Evolutionary conservation across 441 rosid species (phyloP).

Genomic region (Euphorbia schlechtendalii): DNA sequence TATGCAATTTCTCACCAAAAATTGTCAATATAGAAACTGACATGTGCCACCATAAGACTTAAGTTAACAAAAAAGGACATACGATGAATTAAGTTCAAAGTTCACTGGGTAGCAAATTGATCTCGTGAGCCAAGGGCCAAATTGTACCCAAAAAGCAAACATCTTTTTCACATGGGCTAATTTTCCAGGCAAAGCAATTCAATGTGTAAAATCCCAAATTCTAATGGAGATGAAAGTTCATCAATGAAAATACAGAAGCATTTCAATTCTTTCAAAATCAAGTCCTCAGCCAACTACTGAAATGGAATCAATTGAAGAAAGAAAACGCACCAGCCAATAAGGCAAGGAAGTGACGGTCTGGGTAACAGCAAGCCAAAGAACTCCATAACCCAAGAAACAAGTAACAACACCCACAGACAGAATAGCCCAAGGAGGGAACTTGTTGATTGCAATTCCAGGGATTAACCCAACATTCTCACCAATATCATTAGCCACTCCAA

Average conservation of each 20-base stretch:
- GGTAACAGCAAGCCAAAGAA: constrained; percentile 76
- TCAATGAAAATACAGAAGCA: background rate
- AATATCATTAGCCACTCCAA: constrained; percentile 89
- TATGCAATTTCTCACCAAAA: background rate
- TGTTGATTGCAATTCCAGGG: constrained; percentile 79
- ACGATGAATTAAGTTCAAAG: background rate
- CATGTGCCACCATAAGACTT: background rate
- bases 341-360: constrained; percentile 57
- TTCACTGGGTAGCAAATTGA: background rate
- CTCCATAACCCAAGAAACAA: constrained; percentile 86
- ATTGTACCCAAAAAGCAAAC: background rate
- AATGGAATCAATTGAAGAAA: background rate
- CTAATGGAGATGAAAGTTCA: background rate
- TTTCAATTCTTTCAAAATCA: background rate
- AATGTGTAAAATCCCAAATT: background rate
- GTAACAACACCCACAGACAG: constrained; percentile 52
- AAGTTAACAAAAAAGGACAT: background rate
- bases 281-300: background rate
- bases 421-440: constrained; percentile 84
- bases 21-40: too few species aligned
- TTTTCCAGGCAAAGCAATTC: background rate
- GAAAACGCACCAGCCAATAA: constrained; percentile 57
- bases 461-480: constrained; percentile 86
- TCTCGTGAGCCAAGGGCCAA: background rate
- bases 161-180: background rate